phyloP scores from a whole-genome alignment of 257 asterid species.

The Solanum dulcamara region DNA sequence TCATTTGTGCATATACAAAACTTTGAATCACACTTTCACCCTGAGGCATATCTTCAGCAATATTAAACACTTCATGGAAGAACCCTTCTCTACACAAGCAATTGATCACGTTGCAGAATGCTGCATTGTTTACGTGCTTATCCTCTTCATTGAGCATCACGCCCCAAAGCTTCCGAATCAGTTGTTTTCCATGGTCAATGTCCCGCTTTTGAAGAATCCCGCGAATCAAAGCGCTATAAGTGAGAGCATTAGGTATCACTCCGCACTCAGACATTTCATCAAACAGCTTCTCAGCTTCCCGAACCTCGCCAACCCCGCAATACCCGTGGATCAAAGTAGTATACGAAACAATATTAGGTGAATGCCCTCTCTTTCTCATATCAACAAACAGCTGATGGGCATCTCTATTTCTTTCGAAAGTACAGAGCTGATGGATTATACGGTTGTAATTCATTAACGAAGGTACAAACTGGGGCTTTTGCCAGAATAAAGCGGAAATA shows the following conservation, averaged over 20 bases:
- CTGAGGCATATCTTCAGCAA: conserved; percentile 76
- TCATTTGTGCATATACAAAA: conserved; percentile 66
- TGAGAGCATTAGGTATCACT: conserved; percentile 39
- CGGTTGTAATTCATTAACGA: conserved; percentile 73
- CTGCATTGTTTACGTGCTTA: conserved; percentile 37
- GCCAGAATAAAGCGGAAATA: conserved; percentile 29
- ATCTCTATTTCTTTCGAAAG: conserved; percentile 18
- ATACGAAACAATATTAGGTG: conserved; percentile 54
- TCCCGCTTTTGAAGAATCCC: conserved; percentile 41
- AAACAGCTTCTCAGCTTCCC: conserved; percentile 47
- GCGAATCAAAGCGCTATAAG: conserved; percentile 43
- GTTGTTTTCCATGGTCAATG: conserved; percentile 30
- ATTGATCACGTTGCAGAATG: conserved; percentile 53
- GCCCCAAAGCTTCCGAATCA: conserved; percentile 47
- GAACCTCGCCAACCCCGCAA: conserved; percentile 33
- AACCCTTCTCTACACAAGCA: conserved; percentile 68
- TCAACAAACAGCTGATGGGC: conserved; percentile 63
- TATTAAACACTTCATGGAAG: conserved; percentile 57
- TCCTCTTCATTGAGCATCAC: conserved; percentile 41
- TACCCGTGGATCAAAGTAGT: conserved; percentile 68
- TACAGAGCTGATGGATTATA: conserved; percentile 47
- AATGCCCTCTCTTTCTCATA: conserved; percentile 52
- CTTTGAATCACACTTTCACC: conserved; percentile 45
- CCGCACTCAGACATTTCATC: conserved; percentile 62
- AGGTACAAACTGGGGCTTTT: conserved; percentile 68